Percentiles rank a stretch among this genome's conserved stretches.
phyloP scores from a whole-genome alignment of 345 rosid genomes.

The Lepidium didymum region DNA sequence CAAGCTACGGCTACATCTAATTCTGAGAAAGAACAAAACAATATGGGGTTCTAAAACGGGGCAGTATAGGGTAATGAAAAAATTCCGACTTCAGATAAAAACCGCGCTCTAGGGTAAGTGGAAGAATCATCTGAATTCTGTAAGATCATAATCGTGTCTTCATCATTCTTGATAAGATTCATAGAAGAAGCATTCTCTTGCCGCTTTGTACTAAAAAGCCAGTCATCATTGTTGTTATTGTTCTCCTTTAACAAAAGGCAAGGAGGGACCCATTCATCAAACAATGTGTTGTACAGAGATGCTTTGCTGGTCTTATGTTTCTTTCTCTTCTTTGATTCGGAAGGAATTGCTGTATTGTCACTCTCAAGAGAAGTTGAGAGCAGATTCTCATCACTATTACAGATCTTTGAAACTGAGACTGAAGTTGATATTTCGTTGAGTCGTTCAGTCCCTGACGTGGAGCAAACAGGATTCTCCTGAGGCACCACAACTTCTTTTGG shows the following conservation, averaged over 20 bases:
- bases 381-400: not conserved
- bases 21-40: conserved; percentile 16
- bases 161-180: not conserved
- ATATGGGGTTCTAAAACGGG: conserved; percentile 29
- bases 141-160: not conserved
- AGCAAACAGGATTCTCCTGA: conserved; percentile 20
- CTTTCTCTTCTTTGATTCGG: not conserved
- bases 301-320: conserved; percentile 5
- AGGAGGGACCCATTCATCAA: conserved; percentile 43
- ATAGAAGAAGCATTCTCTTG: not conserved
- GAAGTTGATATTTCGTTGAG: not conserved
- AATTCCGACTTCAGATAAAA: conserved; percentile 38
- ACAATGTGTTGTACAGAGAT: conserved; percentile 23
- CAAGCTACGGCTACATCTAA: conserved; percentile 12
- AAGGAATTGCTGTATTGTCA: not conserved
- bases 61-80: conserved; percentile 58
- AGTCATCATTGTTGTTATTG: conserved; percentile 32
- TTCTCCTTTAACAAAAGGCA: conserved; percentile 7
- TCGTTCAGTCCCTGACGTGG: conserved; percentile 20
- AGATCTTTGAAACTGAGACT: not conserved
- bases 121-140: not conserved
- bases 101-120: conserved; percentile 30
- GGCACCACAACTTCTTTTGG: not conserved
- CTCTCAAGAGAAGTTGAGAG: not conserved
- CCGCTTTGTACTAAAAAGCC: conserved; percentile 41